Conservation (phyloP, 768 basidiomycete species). For the Auricularia sp. region DNA sequence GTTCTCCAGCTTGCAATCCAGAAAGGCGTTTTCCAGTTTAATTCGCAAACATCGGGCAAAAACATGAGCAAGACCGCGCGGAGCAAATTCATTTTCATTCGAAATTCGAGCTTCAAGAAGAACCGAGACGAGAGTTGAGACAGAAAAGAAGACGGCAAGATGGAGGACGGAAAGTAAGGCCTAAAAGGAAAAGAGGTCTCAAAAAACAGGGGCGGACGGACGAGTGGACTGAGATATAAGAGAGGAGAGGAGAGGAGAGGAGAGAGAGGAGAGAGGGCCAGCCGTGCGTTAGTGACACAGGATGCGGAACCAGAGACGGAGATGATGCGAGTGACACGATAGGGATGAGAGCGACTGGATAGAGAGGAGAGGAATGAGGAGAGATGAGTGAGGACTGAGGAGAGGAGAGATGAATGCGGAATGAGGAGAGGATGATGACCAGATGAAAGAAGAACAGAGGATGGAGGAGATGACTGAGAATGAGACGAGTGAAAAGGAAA, state of each 20-base stretch:
- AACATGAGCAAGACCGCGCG: no score
- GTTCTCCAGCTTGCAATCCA: no score
- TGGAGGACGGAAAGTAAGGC: neutral
- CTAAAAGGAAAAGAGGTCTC: neutral
- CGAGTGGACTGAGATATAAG: slow-evolving; percentile 13
- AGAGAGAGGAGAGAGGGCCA: slow-evolving; percentile 13
- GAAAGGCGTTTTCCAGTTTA: no score
- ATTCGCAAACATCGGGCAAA: no score
- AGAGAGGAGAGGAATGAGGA: neutral
- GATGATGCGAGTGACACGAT: slow-evolving; percentile 3
- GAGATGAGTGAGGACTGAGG: slow-evolving; percentile 5
- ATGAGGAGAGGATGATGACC: slow-evolving; percentile 31
- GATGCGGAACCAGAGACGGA: slow-evolving; percentile 12
- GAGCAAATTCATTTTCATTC: no score
- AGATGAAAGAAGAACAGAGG: slow-evolving; percentile 2
- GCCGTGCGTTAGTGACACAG: slow-evolving; percentile 13
- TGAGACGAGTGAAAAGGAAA: neutral
- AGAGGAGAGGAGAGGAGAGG: slow-evolving; percentile 17
- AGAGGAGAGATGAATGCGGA: slow-evolving; percentile 13
- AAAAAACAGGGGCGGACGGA: slow-evolving; percentile 11
- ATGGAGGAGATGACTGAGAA: neutral
- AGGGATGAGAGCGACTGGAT: slow-evolving; percentile 6
- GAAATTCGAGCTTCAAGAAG: no score
- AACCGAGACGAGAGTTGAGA: neutral
- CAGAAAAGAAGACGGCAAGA: neutral